Conservation (phyloP, 202 grass and related monocot genomes). For the Zizania palustris region DNA sequence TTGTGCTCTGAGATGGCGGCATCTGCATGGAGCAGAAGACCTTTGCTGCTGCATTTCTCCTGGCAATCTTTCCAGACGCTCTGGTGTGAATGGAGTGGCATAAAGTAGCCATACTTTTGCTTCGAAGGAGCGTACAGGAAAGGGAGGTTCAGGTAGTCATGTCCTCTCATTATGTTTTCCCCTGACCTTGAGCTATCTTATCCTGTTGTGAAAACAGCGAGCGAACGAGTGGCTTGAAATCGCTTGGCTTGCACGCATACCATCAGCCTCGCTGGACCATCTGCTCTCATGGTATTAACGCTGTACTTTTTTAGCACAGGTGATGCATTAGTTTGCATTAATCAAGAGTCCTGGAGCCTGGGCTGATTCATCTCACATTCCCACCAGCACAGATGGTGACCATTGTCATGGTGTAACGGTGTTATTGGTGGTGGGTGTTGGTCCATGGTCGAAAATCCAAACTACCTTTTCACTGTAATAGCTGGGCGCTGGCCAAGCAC, state of each 20-base stretch:
- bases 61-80: conserved; percentile 30
- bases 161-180: conserved; percentile 8
- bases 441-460: background rate
- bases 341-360: background rate
- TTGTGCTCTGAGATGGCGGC: conserved; percentile 61
- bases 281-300: background rate
- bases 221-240: conserved; percentile 32
- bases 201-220: conserved; percentile 13
- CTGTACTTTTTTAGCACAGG: background rate
- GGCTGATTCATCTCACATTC: background rate
- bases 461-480: background rate
- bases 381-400: background rate
- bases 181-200: conserved; percentile 21
- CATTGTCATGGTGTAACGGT: conserved; percentile 19
- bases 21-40: conserved; percentile 53
- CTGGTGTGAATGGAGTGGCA: conserved; percentile 31
- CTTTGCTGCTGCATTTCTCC: conserved; percentile 31
- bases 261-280: background rate
- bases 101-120: conserved; percentile 44
- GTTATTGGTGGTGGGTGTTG: background rate
- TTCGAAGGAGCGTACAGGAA: background rate
- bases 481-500: background rate
- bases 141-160: background rate
- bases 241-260: background rate
- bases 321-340: background rate